Evolutionary conservation across 2,329 filamentous ascomycete genomes (phyloP), one percentile per base, ranked within the genome.

Genomic region (Fusarium liriodendri): DNA sequence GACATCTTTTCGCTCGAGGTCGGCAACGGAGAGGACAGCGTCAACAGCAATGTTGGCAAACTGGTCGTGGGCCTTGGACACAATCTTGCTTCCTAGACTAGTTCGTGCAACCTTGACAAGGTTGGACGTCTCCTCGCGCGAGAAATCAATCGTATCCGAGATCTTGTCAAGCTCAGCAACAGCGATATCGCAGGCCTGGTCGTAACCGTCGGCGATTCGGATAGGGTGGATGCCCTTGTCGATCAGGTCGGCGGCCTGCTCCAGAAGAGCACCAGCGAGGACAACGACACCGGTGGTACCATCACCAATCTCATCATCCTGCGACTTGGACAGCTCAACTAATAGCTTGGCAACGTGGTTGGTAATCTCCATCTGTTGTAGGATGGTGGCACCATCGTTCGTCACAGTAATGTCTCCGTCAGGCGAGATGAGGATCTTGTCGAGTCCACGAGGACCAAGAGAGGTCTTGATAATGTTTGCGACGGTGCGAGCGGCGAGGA

Each of bases 171-270:
- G 89, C 86, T 98, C 94, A 33, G 93, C 91, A 65, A 98, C 94
- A 50, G 97, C 97, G 78, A 98, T 96, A 83, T 99, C 97, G 82
- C 97, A 99, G 66, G 97, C 97, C 80, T 97, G 92, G 83, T 99
- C 97, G 85, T 98, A 99, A 62, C 97, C 97, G 84, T 99, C 97
- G 75, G 97, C 97, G 85, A 99, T 98, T 78, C 97, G 90, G 83
- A 99, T 99, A 71, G 97, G 97, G 86, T 99, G 97, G 79, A 99
- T 99, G 82, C 97, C 97, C 90, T 99, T 99, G 89, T 99, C 97
- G 83, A 99, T 98, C 78, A 99, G 90, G 82, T 98, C 97, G 73
- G 96, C 95, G 20, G 97, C 97, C 86, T 98, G 96, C 85, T 99
- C 97, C 71, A 99, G 88, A 74, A 99, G 90, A 72, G 97, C 95